Percentiles rank a stretch among this genome's conserved stretches.
Evolutionary conservation across 2,329 filamentous ascomycete species (phyloP).

Genomic region (Orbilia blumenaviensis): DNA sequence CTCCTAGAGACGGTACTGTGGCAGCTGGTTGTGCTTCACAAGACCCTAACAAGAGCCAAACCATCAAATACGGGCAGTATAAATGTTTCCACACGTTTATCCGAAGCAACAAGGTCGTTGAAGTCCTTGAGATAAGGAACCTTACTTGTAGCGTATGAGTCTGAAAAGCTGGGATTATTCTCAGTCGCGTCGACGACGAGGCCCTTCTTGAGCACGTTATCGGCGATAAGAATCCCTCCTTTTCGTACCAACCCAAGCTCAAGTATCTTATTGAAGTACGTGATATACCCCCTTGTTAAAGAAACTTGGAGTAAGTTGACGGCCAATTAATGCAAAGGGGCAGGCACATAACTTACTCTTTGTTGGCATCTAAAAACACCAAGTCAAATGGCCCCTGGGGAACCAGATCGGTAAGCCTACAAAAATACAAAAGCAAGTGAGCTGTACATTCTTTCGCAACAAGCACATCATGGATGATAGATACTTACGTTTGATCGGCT

Average conservation of each 20-base stretch:
- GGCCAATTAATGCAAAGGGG: constrained; percentile 46
- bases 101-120: constrained; percentile 59
- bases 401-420: constrained; percentile 16
- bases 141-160: constrained; percentile 26
- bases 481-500: constrained; percentile 34
- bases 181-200: constrained; percentile 62
- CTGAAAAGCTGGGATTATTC: constrained; percentile 58
- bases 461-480: not conserved
- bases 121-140: constrained; percentile 59
- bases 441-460: not conserved
- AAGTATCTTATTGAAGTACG: constrained; percentile 53
- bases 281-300: constrained; percentile 50
- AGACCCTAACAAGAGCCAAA: constrained; percentile 58
- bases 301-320: constrained; percentile 44
- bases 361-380: constrained; percentile 60
- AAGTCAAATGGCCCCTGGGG: constrained; percentile 57
- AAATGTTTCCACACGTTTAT: constrained; percentile 60
- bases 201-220: constrained; percentile 67
- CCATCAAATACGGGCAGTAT: constrained; percentile 62
- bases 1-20: not conserved
- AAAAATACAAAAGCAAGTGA: not conserved
- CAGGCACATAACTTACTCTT: constrained; percentile 54
- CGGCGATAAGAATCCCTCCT: constrained; percentile 67
- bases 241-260: constrained; percentile 62
- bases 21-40: constrained; percentile 5